Conservation (phyloP, 1,284 basidiomycete species). For the Cystobasidiaceae sp. region DNA sequence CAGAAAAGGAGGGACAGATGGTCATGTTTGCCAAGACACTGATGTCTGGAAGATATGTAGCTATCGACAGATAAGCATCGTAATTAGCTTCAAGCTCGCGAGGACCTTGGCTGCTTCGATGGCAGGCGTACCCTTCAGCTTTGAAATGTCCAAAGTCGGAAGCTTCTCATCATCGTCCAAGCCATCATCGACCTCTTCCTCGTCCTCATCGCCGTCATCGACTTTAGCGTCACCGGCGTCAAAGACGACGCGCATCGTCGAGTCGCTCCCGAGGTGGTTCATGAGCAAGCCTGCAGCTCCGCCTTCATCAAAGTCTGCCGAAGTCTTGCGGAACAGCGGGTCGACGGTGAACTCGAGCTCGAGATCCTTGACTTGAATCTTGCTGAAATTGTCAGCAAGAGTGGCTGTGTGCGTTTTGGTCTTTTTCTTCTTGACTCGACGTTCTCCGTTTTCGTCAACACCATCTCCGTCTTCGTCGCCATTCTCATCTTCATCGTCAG, state of each 20-base stretch:
- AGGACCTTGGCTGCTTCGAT: too few species aligned
- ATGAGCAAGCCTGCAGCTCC: constrained; percentile 89
- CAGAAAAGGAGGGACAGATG: constrained; percentile 71
- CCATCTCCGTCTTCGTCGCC: constrained; percentile 57
- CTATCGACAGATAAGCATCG: constrained; percentile 4
- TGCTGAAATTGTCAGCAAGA: constrained; percentile 72
- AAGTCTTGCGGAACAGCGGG: constrained; percentile 95
- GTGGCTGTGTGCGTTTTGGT: constrained; percentile 52
- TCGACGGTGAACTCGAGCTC: constrained; percentile 95
- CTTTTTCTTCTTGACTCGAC: constrained; percentile 49
- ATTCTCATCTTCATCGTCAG: constrained; percentile 46
- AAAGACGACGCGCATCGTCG: constrained; percentile 83
- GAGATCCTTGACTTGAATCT: constrained; percentile 73
- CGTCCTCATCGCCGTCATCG: constrained; percentile 65
- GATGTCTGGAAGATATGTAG: constrained; percentile 65
- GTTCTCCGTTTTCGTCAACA: constrained; percentile 51
- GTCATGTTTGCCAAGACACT: constrained; percentile 59
- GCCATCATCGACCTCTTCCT: constrained; percentile 48
- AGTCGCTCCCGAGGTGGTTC: constrained; percentile 73
- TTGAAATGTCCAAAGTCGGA: constrained; percentile 44
- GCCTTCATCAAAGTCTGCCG: constrained; percentile 97
- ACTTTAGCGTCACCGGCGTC: constrained; percentile 85
- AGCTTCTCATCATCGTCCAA: constrained; percentile 52
- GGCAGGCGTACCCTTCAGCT: constrained; percentile 51
- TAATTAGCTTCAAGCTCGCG: neutral